Conservation (phyloP, 768 basidiomycete genomes). For the Termitomyces heimii region DNA sequence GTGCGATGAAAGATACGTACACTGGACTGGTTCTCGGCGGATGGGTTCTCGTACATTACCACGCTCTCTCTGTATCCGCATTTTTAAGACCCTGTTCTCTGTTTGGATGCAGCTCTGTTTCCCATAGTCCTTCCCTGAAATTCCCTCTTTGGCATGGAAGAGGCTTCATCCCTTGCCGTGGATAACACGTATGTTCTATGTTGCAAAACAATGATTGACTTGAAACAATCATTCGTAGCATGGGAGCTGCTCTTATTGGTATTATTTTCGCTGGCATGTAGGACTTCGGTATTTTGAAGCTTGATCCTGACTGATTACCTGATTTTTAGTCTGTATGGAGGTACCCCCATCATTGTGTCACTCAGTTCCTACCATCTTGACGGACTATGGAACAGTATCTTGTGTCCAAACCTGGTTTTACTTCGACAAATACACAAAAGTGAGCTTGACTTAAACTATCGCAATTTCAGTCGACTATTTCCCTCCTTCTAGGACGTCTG, state of each 20-base stretch:
- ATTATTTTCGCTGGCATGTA: constrained; percentile 43
- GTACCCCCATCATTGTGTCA: constrained; percentile 21
- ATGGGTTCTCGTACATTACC: constrained; percentile 17
- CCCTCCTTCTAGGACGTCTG: constrained; percentile 31
- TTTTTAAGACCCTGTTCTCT: constrained; percentile 20
- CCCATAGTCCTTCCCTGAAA: constrained; percentile 7
- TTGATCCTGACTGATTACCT: background rate
- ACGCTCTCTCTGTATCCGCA: constrained; percentile 14
- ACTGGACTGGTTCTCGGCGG: constrained; percentile 8
- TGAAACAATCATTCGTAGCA: constrained; percentile 21
- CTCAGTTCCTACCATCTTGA: background rate
- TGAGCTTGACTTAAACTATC: constrained; percentile 7
- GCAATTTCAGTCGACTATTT: background rate
- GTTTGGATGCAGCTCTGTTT: constrained; percentile 11
- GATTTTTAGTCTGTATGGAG: constrained; percentile 41
- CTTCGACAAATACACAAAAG: constrained; percentile 40
- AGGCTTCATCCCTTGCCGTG: constrained; percentile 14
- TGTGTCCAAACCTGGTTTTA: constrained; percentile 55
- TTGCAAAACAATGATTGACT: background rate
- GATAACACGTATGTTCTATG: constrained; percentile 30
- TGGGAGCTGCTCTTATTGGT: constrained; percentile 47
- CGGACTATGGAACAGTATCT: constrained; percentile 31
- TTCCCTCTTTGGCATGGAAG: constrained; percentile 12
- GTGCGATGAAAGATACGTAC: constrained; percentile 15
- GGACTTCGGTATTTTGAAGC: constrained; percentile 10